Evolutionary conservation across 2,329 filamentous ascomycete species (phyloP).

Genomic region (Drechslerella stenobrocha): DNA sequence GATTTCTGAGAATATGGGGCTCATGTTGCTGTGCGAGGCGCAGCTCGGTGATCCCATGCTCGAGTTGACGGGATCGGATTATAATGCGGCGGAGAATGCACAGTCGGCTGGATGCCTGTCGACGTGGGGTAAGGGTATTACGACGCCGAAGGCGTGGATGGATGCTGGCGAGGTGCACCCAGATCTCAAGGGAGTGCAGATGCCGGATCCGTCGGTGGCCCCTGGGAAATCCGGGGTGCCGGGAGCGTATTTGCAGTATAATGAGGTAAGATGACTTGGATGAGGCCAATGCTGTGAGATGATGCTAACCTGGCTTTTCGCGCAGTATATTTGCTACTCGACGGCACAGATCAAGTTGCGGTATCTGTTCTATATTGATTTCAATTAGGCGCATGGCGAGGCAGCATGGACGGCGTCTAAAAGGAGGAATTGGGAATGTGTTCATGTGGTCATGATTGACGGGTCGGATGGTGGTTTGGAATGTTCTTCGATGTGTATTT

Average conservation of each 20-base stretch:
- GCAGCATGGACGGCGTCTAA: too few relatives aligned
- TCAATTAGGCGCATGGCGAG: conserved; percentile 11
- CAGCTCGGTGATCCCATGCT: conserved; percentile 77
- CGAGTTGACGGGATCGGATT: conserved; percentile 64
- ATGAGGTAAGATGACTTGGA: conserved; percentile 59
- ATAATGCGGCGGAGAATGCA: conserved; percentile 67
- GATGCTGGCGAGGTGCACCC: conserved; percentile 70
- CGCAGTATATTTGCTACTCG: conserved; percentile 69
- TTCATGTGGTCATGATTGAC: background rate
- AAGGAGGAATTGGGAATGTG: too few relatives aligned
- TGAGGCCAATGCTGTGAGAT: background rate
- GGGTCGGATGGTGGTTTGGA: background rate
- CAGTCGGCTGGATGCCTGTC: conserved; percentile 65
- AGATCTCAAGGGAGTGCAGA: conserved; percentile 68
- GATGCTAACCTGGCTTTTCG: background rate
- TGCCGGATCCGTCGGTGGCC: conserved; percentile 61
- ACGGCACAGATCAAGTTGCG: conserved; percentile 70
- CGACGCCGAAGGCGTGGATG: conserved; percentile 71
- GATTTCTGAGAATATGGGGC: conserved; percentile 68
- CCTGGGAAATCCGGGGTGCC: conserved; percentile 54
- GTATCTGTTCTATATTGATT: conserved; percentile 63
- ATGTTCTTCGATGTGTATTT: background rate
- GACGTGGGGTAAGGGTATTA: conserved; percentile 71
- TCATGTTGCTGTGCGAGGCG: conserved; percentile 81
- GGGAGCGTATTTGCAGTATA: conserved; percentile 64